A percentile compares a stretch with the other conserved stretches of the same genome.
phyloP scores from a whole-genome alignment of 495 filamentous ascomycete species.

The Xylaria bambusicola region DNA sequence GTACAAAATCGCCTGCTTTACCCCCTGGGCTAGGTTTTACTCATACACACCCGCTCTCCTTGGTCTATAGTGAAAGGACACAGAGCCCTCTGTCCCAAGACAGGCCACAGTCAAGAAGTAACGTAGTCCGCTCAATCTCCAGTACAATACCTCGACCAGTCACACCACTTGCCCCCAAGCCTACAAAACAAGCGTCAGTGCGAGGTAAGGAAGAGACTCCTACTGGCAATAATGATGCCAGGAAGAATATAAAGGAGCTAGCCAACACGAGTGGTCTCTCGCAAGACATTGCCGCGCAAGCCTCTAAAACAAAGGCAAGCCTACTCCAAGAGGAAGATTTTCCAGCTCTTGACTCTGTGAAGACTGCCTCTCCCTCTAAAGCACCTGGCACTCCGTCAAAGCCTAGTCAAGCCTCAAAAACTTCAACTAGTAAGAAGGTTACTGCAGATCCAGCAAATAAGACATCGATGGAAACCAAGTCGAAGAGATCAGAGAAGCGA shows the following conservation, averaged over 20 bases:
- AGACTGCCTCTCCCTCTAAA: slow-evolving; percentile 30
- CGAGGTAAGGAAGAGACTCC: slow-evolving; percentile 28
- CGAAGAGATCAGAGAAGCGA: slow-evolving; percentile 48
- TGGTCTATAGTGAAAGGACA: slow-evolving; percentile 10
- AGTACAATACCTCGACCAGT: slow-evolving; percentile 28
- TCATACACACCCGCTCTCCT: slow-evolving; percentile 52
- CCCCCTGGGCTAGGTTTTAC: slow-evolving; percentile 68
- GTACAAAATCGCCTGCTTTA: slow-evolving; percentile 56
- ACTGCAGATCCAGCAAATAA: slow-evolving; percentile 25
- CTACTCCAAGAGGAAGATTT: slow-evolving; percentile 60
- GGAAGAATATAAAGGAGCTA: slow-evolving; percentile 48
- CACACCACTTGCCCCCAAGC: slow-evolving; percentile 25
- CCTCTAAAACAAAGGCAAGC: slow-evolving; percentile 36
- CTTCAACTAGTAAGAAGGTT: slow-evolving; percentile 26
- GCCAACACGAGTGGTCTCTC: slow-evolving; percentile 48
- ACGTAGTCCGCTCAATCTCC: slow-evolving; percentile 5
- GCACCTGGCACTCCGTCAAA: slow-evolving; percentile 27
- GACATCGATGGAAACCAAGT: slow-evolving; percentile 4
- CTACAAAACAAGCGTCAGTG: slow-evolving; percentile 17
- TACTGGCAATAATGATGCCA: slow-evolving; percentile 38
- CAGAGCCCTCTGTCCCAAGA: slow-evolving; percentile 22
- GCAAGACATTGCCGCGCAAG: slow-evolving; percentile 49
- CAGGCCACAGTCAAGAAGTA: slow-evolving; percentile 14
- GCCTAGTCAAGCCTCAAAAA: slow-evolving; percentile 25
- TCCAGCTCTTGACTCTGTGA: slow-evolving; percentile 52